Conservation (phyloP, 352 stramenopile genomes). For the Globisporangium canariense region DNA sequence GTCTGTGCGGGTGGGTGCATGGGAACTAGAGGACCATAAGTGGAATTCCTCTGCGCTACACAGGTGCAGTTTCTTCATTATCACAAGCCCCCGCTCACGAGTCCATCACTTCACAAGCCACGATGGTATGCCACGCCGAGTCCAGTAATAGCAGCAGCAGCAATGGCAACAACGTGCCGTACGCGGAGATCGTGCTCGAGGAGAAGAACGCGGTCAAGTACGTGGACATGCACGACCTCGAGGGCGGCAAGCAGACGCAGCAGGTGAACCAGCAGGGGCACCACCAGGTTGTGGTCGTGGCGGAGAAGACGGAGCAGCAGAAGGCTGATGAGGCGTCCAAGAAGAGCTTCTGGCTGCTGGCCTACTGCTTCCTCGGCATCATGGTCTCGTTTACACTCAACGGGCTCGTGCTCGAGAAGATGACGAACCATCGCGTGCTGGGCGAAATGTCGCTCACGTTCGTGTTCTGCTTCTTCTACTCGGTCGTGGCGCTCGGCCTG, state of each 20-base stretch:
- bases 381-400: constrained; percentile 85
- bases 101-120: neutral
- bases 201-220: constrained; percentile 32
- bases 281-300: constrained; percentile 11
- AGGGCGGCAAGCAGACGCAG: constrained; percentile 22
- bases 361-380: constrained; percentile 78
- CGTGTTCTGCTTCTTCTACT: constrained; percentile 79
- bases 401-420: constrained; percentile 78
- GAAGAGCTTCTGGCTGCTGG: constrained; percentile 56
- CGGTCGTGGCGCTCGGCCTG: constrained; percentile 56
- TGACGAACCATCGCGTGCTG: constrained; percentile 79
- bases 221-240: constrained; percentile 26
- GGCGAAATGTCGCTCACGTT: constrained; percentile 84
- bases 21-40: constrained; percentile 10
- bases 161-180: constrained; percentile 40
- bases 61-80: constrained; percentile 10
- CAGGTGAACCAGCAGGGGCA: constrained; percentile 14
- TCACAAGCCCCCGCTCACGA: neutral
- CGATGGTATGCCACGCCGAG: constrained; percentile 20
- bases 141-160: constrained; percentile 40
- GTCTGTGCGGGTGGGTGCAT: constrained; percentile 1
- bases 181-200: constrained; percentile 57
- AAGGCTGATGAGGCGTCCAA: constrained; percentile 20
- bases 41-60: constrained; percentile 19
- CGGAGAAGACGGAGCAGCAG: constrained; percentile 6